Percentiles rank a stretch among this genome's conserved stretches.
Evolutionary conservation across 2,329 filamentous ascomycete genomes (phyloP).

Genomic region (Cytospora chrysosperma): DNA sequence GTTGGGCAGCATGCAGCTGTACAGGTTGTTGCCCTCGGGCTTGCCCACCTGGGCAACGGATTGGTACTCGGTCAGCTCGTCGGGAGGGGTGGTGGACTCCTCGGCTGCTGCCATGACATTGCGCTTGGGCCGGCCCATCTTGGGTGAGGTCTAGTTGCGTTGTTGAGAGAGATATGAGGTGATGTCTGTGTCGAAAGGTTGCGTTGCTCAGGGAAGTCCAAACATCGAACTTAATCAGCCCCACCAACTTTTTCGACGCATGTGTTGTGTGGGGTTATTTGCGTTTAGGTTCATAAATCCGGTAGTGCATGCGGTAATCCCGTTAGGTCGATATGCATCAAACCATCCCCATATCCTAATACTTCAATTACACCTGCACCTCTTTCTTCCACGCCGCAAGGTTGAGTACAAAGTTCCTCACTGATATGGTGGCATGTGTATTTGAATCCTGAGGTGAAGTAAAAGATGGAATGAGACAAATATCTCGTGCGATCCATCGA

Average conservation of each 20-base stretch:
- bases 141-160: background rate
- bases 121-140: constrained; percentile 74
- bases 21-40: constrained; percentile 86
- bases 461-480: too few species aligned
- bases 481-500: too few species aligned
- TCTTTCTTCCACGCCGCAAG: too few species aligned
- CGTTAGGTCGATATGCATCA: background rate
- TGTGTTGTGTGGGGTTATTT: background rate
- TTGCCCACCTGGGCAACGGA: constrained; percentile 75
- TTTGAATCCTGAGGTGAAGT: too few species aligned
- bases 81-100: constrained; percentile 62
- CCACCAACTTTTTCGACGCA: background rate
- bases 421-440: too few species aligned
- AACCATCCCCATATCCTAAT: background rate
- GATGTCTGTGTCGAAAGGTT: background rate
- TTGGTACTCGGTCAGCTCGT: constrained; percentile 58
- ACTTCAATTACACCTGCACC: too few species aligned
- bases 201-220: background rate
- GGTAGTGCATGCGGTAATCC: background rate
- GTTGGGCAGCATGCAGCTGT: constrained; percentile 71
- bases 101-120: constrained; percentile 75
- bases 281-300: background rate
- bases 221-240: background rate
- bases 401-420: too few species aligned
- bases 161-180: background rate